A percentile compares a stretch with the other conserved stretches of the same genome.
These are phyloP conservation scores for Termitomyces sp. DNA, from an alignment of 768 basidiomycete genomes.

Conservation along the genomic window DNA sequence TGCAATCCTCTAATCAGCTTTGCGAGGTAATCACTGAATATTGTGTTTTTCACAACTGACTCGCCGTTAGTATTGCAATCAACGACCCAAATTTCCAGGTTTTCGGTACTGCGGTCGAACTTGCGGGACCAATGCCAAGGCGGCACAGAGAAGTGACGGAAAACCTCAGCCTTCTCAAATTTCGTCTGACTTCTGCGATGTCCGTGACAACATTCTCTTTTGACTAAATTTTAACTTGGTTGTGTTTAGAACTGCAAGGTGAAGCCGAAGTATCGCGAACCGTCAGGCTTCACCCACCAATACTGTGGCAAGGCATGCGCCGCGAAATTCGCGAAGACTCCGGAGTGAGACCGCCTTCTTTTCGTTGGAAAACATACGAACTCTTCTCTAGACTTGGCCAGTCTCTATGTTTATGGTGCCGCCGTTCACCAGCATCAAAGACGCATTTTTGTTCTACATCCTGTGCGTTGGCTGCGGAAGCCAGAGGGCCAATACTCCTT, in stretches of 20 bases:
- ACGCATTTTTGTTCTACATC: constrained; percentile 59
- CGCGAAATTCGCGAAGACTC: neutral
- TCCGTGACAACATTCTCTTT: constrained; percentile 20
- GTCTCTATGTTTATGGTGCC: constrained; percentile 55
- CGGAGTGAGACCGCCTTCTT: neutral
- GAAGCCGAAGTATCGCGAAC: constrained; percentile 57
- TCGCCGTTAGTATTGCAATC: constrained; percentile 1
- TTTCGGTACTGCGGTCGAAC: constrained; percentile 1
- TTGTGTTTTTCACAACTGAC: neutral
- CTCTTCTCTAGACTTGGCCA: constrained; percentile 32
- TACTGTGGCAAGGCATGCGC: constrained; percentile 65
- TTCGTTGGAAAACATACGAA: neutral
- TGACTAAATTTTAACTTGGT: neutral
- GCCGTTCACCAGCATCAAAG: constrained; percentile 43
- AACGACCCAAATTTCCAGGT: constrained; percentile 2
- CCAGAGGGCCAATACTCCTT: constrained; percentile 49
- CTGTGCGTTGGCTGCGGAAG: constrained; percentile 51
- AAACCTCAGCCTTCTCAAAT: neutral
- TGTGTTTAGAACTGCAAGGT: constrained; percentile 47
- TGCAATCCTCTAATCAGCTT: neutral
- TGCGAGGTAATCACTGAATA: neutral
- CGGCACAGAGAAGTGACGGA: neutral
- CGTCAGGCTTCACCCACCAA: constrained; percentile 46
- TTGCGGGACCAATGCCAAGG: constrained; percentile 4
- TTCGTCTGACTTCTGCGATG: constrained; percentile 32